Evolutionary conservation across 2,329 filamentous ascomycete genomes (phyloP).

Genomic region (Ampelomyces quisqualis): DNA sequence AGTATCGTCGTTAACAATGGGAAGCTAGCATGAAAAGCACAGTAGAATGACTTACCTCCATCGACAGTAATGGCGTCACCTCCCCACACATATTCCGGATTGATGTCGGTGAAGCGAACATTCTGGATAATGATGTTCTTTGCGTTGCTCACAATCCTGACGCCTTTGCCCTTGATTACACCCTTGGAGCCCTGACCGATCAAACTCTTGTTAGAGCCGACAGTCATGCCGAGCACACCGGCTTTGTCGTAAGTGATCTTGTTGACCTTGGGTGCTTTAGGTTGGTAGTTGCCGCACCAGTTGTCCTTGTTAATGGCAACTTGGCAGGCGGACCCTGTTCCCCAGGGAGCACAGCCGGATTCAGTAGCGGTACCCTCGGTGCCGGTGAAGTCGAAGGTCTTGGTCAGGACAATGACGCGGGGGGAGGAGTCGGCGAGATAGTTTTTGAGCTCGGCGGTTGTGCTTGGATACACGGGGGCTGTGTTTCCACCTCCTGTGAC

Average conservation of each 20-base stretch:
- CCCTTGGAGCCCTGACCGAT: conserved; percentile 56
- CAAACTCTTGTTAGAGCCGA: conserved; percentile 60
- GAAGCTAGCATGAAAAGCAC: too few species aligned
- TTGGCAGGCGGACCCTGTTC: conserved; percentile 58
- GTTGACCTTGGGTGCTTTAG: conserved; percentile 50
- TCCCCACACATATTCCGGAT: conserved; percentile 41
- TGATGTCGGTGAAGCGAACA: conserved; percentile 48
- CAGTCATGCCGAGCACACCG: conserved; percentile 52
- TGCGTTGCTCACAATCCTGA: conserved; percentile 46
- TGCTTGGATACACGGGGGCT: conserved; percentile 24
- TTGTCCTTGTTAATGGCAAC: conserved; percentile 60
- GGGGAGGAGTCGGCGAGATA: conserved; percentile 58
- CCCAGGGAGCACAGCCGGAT: conserved; percentile 58
- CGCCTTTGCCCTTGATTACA: conserved; percentile 60
- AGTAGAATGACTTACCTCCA: conserved; percentile 28
- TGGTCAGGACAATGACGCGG: conserved; percentile 60
- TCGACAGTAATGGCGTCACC: conserved; percentile 40
- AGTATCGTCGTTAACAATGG: too few species aligned
- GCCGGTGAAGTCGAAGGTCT: conserved; percentile 57
- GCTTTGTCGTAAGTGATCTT: conserved; percentile 55
- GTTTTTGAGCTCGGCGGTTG: conserved; percentile 55
- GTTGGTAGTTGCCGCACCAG: conserved; percentile 60
- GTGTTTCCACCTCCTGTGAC: conserved; percentile 28
- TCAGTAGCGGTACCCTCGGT: conserved; percentile 56
- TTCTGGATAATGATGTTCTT: conserved; percentile 57